Conservation (phyloP, 2,329 filamentous ascomycete genomes). For the Dactylellina parvicollis region DNA sequence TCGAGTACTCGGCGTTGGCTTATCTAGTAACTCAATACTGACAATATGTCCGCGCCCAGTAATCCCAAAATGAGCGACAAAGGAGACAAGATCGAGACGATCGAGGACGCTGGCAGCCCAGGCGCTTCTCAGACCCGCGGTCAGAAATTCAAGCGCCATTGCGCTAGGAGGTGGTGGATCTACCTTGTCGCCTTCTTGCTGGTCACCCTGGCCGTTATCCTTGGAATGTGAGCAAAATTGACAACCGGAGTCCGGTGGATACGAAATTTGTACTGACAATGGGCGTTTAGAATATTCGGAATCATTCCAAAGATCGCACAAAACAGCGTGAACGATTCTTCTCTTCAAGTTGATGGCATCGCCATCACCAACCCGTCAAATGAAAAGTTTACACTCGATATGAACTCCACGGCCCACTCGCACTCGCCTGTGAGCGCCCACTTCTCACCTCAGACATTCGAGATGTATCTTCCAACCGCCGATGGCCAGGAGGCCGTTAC, state of each 20-base stretch:
- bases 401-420: conserved; percentile 69
- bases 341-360: conserved; percentile 67
- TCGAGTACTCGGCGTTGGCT: not conserved
- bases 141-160: conserved; percentile 64
- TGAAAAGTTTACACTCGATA: conserved; percentile 65
- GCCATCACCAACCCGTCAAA: conserved; percentile 64
- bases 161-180: conserved; percentile 71
- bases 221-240: conserved; percentile 68
- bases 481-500: conserved; percentile 62
- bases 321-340: conserved; percentile 67
- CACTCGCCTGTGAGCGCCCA: conserved; percentile 64
- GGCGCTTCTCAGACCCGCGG: conserved; percentile 43
- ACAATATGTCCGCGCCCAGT: conserved; percentile 2
- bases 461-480: conserved; percentile 68
- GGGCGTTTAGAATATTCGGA: conserved; percentile 66
- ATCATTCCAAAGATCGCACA: conserved; percentile 69
- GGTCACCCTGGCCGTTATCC: conserved; percentile 68
- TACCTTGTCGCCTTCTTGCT: conserved; percentile 67
- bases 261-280: not conserved
- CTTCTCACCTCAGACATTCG: conserved; percentile 60
- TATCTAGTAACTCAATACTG: too few relatives aligned
- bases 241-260: not conserved
- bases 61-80: conserved; percentile 48
- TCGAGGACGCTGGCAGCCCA: conserved; percentile 41
- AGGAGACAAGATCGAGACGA: conserved; percentile 44